phyloP scores from a whole-genome alignment of 176 grass and related monocot species.

The Luzula sylvatica region DNA sequence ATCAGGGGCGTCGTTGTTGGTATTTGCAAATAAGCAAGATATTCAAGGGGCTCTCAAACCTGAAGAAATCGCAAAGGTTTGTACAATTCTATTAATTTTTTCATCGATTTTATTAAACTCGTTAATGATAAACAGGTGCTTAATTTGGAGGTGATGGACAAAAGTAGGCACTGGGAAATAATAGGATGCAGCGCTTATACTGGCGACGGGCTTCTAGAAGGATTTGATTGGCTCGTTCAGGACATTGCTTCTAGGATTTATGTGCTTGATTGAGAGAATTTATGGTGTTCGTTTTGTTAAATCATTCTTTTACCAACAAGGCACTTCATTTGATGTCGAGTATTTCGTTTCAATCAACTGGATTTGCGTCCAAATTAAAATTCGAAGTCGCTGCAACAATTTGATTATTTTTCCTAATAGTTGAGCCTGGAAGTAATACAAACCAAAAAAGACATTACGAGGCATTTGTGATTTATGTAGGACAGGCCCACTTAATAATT shows the following conservation, averaged over 20 bases:
- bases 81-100: conserved; percentile 13
- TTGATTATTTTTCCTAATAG: too few species aligned
- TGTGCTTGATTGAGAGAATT: conserved; percentile 28
- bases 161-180: conserved; percentile 65
- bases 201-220: conserved; percentile 51
- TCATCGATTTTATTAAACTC: not conserved
- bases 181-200: conserved; percentile 75
- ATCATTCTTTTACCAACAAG: not conserved
- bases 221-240: conserved; percentile 78
- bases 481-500: too few species aligned
- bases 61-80: conserved; percentile 80
- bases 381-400: too few species aligned
- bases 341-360: too few species aligned
- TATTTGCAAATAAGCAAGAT: conserved; percentile 98
- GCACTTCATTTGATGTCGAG: too few species aligned
- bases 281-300: not conserved
- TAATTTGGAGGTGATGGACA: conserved; percentile 65
- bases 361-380: too few species aligned
- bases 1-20: conserved; percentile 71
- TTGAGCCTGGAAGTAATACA: too few species aligned
- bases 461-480: too few species aligned
- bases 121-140: conserved; percentile 36
- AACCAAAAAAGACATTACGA: too few species aligned
- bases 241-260: conserved; percentile 82
- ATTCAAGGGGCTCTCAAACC: conserved; percentile 88